Conservation (phyloP, 163 green algal genomes). For the Trebouxia gelatinosa region DNA sequence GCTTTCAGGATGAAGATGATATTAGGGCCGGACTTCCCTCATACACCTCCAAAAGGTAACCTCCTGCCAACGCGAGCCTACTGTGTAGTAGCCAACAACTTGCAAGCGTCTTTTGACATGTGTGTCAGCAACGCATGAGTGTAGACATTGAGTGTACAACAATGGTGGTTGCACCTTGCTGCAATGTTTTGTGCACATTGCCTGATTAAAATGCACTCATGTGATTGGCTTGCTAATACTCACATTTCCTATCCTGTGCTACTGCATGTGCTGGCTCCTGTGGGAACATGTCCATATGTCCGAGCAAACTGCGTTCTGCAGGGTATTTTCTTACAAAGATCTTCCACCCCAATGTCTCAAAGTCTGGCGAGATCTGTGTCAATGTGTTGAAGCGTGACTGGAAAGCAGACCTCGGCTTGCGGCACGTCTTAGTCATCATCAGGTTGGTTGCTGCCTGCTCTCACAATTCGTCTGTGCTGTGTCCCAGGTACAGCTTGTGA, state of each 20-base stretch:
- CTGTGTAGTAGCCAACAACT: no score
- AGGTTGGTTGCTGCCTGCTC: conserved; percentile 67
- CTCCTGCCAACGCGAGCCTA: no score
- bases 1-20: conserved; percentile 86
- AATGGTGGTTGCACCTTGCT: no score
- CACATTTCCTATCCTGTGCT: no score
- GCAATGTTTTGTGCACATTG: no score
- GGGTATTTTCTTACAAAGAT: conserved; percentile 87
- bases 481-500: not conserved
- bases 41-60: conserved; percentile 77
- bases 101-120: no score
- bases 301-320: conserved; percentile 42
- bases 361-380: conserved; percentile 95
- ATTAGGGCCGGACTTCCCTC: conserved; percentile 81
- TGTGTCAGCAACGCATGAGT: no score
- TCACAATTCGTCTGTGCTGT: not conserved
- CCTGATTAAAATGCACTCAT: no score
- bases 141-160: no score
- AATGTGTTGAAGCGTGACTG: conserved; percentile 98
- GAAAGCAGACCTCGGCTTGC: conserved; percentile 70
- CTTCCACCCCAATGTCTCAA: conserved; percentile 96
- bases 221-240: no score
- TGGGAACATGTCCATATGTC: no score
- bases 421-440: conserved; percentile 83
- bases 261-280: no score